Base-by-base conservation (phyloP, 2,329 filamentous ascomycete genomes). In the Pseudocercospora macadamiae region DNA sequence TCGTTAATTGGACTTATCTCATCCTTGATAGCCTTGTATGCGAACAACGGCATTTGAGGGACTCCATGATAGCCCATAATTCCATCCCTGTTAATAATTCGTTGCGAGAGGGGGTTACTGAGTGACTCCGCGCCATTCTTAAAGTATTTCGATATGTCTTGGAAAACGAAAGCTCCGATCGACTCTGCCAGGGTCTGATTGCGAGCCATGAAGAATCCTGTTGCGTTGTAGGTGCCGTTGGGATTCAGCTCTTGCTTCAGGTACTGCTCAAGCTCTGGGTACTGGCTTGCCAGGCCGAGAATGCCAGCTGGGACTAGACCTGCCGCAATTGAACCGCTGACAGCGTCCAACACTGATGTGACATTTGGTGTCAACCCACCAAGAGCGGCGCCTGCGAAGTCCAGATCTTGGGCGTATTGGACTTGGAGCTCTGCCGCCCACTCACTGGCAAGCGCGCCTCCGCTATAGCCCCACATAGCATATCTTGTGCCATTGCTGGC, bases 401-500 rank as follows among this genome's bases (percentile, higher is more conserved):
- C 69, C 4, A 86, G 68, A 36, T 84, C 81, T 0, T 83, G 81
- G 0, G 83, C 83, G 60, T 86, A 86, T 3, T 72, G 71, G 0
- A 74, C 71, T 42, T 82, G 80, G 19, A 85, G 67, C 51, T 85
- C 81, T 14, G 80, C 78, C 0, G 83, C 83, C 74, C 77, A 82
- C 26, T 80, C 80, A 2, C 74, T 79, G 0, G 82, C 82, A 16
- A 85, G 61, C 1, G 78, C 77, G 3, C 83, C 83, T 2, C 83
- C 83, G 0, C 80, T 83, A 65, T 85, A 86, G 0, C 83, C 83
- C 81, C 81, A 85, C 61, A 69, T 65, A 0, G 77, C 70, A 12
- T 71, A 66, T 2, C 58, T 55, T 1, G 64, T 64, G 7, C 58
- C 55, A 34, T 63, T 61, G 2, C 59, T 10, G 3, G 52, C 48